phyloP scores from a whole-genome alignment of 1,139 yeast species.

The Pichia sp. region DNA sequence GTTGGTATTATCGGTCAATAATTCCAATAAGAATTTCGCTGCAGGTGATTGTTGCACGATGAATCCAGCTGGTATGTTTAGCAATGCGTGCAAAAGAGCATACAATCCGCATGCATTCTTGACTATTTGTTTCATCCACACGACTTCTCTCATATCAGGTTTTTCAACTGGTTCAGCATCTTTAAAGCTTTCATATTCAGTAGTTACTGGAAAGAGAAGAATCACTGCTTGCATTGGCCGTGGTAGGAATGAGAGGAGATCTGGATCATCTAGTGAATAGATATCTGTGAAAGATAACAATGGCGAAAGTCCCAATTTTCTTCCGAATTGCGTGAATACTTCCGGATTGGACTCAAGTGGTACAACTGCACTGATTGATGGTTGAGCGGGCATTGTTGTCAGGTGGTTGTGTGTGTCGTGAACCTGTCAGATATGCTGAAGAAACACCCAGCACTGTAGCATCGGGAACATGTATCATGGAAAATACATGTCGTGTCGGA shows the following conservation, averaged over 20 bases:
- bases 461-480: too few relatives aligned
- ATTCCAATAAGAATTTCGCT: slow-evolving; percentile 22
- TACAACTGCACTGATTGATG: slow-evolving; percentile 39
- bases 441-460: too few relatives aligned
- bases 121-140: slow-evolving; percentile 81
- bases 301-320: slow-evolving; percentile 58
- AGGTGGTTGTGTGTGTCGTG: too few relatives aligned
- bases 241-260: slow-evolving; percentile 69
- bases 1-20: slow-evolving; percentile 26
- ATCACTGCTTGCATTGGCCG: slow-evolving; percentile 73
- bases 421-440: too few relatives aligned
- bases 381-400: background rate
- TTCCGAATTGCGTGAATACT: slow-evolving; percentile 68
- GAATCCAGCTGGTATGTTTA: slow-evolving; percentile 50
- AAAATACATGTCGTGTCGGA: too few relatives aligned
- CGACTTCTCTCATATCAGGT: slow-evolving; percentile 22
- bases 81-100: slow-evolving; percentile 71
- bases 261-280: slow-evolving; percentile 75
- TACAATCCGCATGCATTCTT: slow-evolving; percentile 91
- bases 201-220: slow-evolving; percentile 73
- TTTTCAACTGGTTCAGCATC: slow-evolving; percentile 2
- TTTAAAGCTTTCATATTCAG: slow-evolving; percentile 48
- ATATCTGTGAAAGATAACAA: slow-evolving; percentile 68
- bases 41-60: slow-evolving; percentile 30
- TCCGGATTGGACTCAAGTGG: slow-evolving; percentile 92